Percentiles rank a stretch among this genome's conserved stretches.
These are phyloP conservation scores for Termitomyces titanicus DNA, from an alignment of 768 basidiomycete genomes.

Conservation along the genomic window DNA sequence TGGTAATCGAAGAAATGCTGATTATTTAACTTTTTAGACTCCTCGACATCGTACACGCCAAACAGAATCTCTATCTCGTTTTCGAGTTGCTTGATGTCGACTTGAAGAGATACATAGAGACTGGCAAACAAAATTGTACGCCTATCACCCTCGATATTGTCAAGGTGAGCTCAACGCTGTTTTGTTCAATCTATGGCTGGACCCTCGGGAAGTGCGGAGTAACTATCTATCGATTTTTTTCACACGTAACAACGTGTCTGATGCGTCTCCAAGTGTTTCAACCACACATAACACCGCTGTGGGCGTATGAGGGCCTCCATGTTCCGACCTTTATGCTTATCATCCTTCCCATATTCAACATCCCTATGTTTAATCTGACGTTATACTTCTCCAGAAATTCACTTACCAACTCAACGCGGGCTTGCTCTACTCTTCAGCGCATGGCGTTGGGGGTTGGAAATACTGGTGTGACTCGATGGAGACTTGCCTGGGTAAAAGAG, in stretches of 20 bases:
- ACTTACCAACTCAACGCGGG: constrained; percentile 91
- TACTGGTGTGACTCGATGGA: too few relatives aligned
- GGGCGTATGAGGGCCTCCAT: not conserved
- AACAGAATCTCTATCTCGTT: constrained; percentile 96
- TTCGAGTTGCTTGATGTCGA: constrained; percentile 98
- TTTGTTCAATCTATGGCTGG: not conserved
- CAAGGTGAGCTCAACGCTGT: constrained; percentile 56
- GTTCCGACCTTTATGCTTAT: not conserved
- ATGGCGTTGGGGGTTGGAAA: too few relatives aligned
- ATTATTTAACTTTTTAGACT: constrained; percentile 51
- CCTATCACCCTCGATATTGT: constrained; percentile 72
- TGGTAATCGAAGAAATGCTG: not conserved
- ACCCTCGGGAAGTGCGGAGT: not conserved
- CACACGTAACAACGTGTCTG: constrained; percentile 8
- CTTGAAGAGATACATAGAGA: constrained; percentile 95
- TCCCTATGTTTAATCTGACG: constrained; percentile 6
- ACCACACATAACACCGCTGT: too few relatives aligned
- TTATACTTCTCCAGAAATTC: constrained; percentile 72
- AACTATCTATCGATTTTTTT: not conserved
- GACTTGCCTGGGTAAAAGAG: too few relatives aligned
- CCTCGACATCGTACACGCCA: constrained; percentile 94
- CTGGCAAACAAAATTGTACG: constrained; percentile 64
- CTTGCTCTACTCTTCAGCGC: constrained; percentile 86
- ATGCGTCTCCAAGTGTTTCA: constrained; percentile 10
- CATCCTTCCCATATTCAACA: not conserved